Base-by-base conservation (phyloP, 257 asterid species). In the Nicotiana noctiflora region DNA sequence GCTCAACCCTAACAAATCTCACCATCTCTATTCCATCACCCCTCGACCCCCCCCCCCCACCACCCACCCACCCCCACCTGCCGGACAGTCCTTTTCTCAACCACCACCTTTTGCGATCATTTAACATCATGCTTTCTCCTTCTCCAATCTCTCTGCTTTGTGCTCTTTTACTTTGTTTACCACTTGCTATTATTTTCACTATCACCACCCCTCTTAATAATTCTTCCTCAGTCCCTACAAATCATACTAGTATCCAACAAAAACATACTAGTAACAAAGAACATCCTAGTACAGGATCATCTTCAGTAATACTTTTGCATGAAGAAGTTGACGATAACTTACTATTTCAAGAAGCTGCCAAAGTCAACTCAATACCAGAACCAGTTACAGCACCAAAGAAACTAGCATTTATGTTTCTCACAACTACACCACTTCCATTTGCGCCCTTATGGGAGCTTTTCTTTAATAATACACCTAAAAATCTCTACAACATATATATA, bases 401-500 rank as follows among this genome's bases (percentile, higher is more conserved):
- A 53, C 67, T 93, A n/a, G 98, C 98, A 1, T 91, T 91, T 74
- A 83, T 93, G 97, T 93, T 93, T 89, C 77, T 93, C 32, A 90
- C 94, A 56, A 90, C 94, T 8, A 52, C 91, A 19, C 81, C 93
- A 2, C 92, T 93, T 75, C 97, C 98, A 2, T 81, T 90, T 27
- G 94, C 93, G 1, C 93, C 96, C 1, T 89, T 92, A 3, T 92
- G 98, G 98, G 93, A 93, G 34, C 82, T 82, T 32, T 92, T 77
- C 90, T 90, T 93, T 91, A 49, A 87, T 70, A 84, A 84, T 83
- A 87, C 91, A 62, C 84, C 92, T 21, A 77, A 56, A 1, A 60
- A 56, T 4, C 80, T 84, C 4, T 92, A 88, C 94, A 93, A 92
- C 82, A 29, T 91, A 1, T 93, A 93, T 83, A 83, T 93, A 17